Percentiles rank a stretch among this genome's conserved stretches.
Conservation (phyloP, 1,139 yeast genomes). For the Saccharomyces hybrid region DNA sequence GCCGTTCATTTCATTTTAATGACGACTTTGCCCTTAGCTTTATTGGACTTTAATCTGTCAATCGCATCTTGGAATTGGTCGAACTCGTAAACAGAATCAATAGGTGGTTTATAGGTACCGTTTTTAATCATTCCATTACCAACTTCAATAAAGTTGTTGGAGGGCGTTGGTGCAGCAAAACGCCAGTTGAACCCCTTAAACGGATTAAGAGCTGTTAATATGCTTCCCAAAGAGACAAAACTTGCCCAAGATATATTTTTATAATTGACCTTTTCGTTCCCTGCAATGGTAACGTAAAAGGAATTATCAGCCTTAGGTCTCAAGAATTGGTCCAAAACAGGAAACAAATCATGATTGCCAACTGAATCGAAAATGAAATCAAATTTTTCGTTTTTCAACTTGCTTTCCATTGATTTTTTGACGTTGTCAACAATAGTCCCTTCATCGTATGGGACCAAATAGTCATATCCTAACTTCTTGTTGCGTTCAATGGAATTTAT, state of each 20-base stretch:
- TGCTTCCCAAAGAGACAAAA: background rate
- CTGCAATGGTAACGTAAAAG: constrained; percentile 44
- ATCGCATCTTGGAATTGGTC: constrained; percentile 45
- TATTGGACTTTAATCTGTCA: constrained; percentile 39
- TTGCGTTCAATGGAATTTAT: constrained; percentile 37
- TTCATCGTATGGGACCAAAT: constrained; percentile 44
- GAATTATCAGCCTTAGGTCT: constrained; percentile 37
- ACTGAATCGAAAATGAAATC: constrained; percentile 44
- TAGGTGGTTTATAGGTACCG: constrained; percentile 38
- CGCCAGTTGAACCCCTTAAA: constrained; percentile 34
- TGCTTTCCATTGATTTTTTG: constrained; percentile 30
- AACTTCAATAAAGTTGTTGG: constrained; percentile 29
- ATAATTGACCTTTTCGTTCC: constrained; percentile 37
- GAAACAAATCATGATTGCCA: constrained; percentile 38
- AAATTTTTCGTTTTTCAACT: constrained; percentile 35
- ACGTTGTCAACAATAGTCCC: constrained; percentile 31
- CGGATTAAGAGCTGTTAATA: constrained; percentile 32
- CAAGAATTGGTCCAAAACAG: constrained; percentile 34
- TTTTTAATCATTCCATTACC: constrained; percentile 37
- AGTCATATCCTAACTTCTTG: constrained; percentile 45
- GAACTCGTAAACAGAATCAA: constrained; percentile 49
- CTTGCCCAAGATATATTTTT: constrained; percentile 4
- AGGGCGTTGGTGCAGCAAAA: constrained; percentile 18
- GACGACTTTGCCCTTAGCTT: constrained; percentile 59
- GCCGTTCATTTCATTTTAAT: constrained; percentile 15